These are phyloP conservation scores for Warburgia ugandensis DNA, from an alignment of 164 flowering plant species.

Conservation along the genomic window DNA sequence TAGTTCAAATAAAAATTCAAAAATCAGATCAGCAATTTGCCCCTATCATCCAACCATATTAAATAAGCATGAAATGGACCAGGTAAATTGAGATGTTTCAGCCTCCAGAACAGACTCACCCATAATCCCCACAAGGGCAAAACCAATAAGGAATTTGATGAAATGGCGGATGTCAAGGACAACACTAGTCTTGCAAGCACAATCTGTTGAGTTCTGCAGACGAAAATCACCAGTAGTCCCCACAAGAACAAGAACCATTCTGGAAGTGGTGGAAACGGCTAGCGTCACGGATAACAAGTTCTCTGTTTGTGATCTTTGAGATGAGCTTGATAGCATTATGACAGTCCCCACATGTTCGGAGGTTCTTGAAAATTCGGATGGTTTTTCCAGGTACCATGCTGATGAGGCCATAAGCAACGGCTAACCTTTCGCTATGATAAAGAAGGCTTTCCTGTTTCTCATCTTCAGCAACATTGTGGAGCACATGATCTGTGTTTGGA, in stretches of 20 bases:
- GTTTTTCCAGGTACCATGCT: constrained; percentile 16
- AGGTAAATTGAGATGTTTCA: too few species aligned
- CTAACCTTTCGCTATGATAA: constrained; percentile 51
- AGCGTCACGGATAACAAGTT: constrained; percentile 38
- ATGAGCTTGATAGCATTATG: constrained; percentile 39
- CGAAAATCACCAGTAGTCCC: constrained; percentile 34
- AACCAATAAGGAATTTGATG: too few species aligned
- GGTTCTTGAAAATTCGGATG: constrained; percentile 44
- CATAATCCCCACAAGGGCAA: too few species aligned
- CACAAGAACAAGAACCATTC: constrained; percentile 40
- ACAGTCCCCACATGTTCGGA: constrained; percentile 37
- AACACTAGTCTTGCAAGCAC: too few species aligned
- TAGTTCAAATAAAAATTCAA: too few species aligned
- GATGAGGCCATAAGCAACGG: constrained; percentile 40
- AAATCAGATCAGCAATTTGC: too few species aligned
- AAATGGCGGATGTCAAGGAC: too few species aligned
- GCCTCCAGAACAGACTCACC: too few species aligned
- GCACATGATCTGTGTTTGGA: constrained; percentile 31
- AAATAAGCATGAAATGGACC: too few species aligned
- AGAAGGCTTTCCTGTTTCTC: constrained; percentile 32
- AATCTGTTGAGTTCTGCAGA: too few species aligned
- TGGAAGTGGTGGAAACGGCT: constrained; percentile 42
- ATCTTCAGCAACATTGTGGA: constrained; percentile 32
- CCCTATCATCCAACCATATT: too few species aligned
- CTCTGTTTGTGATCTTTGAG: constrained; percentile 26